A percentile compares a stretch with the other conserved stretches of the same genome.
These are phyloP conservation scores for Coemansia sp. DNA, from an alignment of 192 early-diverging fungal species.

Conservation along the genomic window DNA sequence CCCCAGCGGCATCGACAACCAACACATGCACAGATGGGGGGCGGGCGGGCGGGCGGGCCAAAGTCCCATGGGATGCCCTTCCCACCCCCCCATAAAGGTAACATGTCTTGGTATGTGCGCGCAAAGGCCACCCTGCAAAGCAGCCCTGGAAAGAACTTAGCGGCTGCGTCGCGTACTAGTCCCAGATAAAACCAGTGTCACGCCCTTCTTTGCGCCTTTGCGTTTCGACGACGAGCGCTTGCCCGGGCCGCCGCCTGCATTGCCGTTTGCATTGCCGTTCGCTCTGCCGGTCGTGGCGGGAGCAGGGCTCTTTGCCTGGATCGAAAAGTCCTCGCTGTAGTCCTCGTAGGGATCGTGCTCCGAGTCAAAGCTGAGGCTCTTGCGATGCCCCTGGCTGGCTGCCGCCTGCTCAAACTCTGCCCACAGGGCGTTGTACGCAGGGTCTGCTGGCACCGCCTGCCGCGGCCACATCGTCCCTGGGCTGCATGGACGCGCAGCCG, in stretches of 20 bases:
- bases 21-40: no score
- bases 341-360: constrained; percentile 3
- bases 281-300: not conserved
- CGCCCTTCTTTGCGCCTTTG: constrained; percentile 20
- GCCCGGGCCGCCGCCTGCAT: not conserved
- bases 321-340: constrained; percentile 15
- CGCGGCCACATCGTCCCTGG: constrained; percentile 25
- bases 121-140: not conserved
- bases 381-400: no score
- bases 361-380: not conserved
- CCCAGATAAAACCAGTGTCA: constrained; percentile 32
- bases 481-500: not conserved
- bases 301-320: constrained; percentile 6
- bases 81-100: no score
- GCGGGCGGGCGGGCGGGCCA: no score
- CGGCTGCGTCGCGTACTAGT: constrained; percentile 23
- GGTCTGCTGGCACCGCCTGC: constrained; percentile 6
- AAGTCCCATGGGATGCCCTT: no score
- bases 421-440: constrained; percentile 18
- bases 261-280: not conserved
- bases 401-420: constrained; percentile 34
- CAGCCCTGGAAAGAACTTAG: no score
- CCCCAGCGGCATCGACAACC: no score
- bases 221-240: not conserved
- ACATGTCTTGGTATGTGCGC: no score